These are phyloP conservation scores for Penicillium canariense DNA, from an alignment of 495 filamentous ascomycete species.

Conservation along the genomic window DNA sequence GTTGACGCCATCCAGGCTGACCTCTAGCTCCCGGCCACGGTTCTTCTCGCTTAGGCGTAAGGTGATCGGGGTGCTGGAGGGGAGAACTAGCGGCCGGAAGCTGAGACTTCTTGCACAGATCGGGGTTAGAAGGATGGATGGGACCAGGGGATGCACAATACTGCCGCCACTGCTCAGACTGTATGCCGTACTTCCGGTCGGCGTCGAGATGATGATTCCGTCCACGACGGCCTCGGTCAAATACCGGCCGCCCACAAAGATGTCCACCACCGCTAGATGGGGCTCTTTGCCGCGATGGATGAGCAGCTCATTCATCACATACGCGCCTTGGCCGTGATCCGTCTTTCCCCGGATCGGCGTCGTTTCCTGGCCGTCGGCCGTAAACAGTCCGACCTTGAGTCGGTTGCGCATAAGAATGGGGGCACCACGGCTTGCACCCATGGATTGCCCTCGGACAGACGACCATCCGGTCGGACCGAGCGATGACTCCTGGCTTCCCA, in stretches of 20 bases:
- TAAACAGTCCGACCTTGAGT: slow-evolving; percentile 77
- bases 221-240: slow-evolving; percentile 92
- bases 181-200: slow-evolving; percentile 94
- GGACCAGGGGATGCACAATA: slow-evolving; percentile 91
- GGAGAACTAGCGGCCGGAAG: slow-evolving; percentile 88
- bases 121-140: slow-evolving; percentile 82
- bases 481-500: slow-evolving; percentile 12
- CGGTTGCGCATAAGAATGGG: slow-evolving; percentile 84
- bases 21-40: slow-evolving; percentile 77
- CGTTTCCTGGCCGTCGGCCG: slow-evolving; percentile 51
- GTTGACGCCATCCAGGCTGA: slow-evolving; percentile 83
- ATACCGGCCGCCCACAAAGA: slow-evolving; percentile 79
- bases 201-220: slow-evolving; percentile 90
- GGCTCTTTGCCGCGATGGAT: slow-evolving; percentile 88
- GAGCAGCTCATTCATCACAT: slow-evolving; percentile 93
- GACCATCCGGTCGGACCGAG: slow-evolving; percentile 60
- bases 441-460: slow-evolving; percentile 71
- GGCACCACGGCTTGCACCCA: slow-evolving; percentile 70
- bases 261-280: slow-evolving; percentile 85
- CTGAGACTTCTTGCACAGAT: slow-evolving; percentile 90
- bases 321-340: slow-evolving; percentile 51
- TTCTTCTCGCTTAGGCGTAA: slow-evolving; percentile 80
- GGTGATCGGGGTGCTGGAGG: slow-evolving; percentile 79
- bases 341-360: slow-evolving; percentile 42
- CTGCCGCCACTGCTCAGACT: slow-evolving; percentile 87